These are phyloP conservation scores for Neopestalotiopsis sp. DNA, from an alignment of 2,329 filamentous ascomycete species.

Conservation along the genomic window DNA sequence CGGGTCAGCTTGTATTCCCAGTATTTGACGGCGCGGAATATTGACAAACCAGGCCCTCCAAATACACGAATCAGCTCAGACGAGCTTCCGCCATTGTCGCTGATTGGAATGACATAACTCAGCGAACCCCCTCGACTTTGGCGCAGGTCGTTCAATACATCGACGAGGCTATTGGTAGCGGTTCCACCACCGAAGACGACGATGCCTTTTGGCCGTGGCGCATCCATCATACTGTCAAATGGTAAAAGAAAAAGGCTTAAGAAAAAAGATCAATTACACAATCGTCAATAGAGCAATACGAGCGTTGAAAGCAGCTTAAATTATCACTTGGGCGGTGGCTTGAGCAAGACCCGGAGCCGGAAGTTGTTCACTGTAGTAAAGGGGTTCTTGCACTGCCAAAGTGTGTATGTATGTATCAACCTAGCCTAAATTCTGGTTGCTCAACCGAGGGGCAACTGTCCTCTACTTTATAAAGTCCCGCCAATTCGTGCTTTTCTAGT, in stretches of 20 bases:
- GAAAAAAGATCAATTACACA: not conserved
- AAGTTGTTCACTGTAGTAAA: too few relatives aligned
- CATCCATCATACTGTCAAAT: conserved; percentile 26
- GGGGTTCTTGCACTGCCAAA: too few relatives aligned
- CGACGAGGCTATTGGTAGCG: conserved; percentile 92
- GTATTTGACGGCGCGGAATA: not conserved
- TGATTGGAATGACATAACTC: conserved; percentile 92
- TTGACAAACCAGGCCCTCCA: conserved; percentile 79
- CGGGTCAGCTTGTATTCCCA: not conserved
- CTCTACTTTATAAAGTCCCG: too few relatives aligned
- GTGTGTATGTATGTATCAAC: too few relatives aligned
- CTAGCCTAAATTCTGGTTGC: too few relatives aligned
- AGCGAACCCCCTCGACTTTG: conserved; percentile 70
- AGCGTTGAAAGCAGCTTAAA: not conserved
- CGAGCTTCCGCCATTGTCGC: conserved; percentile 93
- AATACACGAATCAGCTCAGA: conserved; percentile 94
- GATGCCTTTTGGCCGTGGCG: conserved; percentile 54
- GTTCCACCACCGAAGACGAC: conserved; percentile 92
- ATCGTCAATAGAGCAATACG: not conserved
- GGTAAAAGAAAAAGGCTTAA: not conserved
- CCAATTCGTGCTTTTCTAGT: too few relatives aligned
- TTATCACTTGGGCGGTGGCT: not conserved
- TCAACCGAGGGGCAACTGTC: too few relatives aligned
- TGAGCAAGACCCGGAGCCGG: too few relatives aligned
- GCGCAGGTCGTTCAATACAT: conserved; percentile 77